Base-by-base conservation (phyloP, 495 filamentous ascomycete genomes). In the Penicillium turbatum region DNA sequence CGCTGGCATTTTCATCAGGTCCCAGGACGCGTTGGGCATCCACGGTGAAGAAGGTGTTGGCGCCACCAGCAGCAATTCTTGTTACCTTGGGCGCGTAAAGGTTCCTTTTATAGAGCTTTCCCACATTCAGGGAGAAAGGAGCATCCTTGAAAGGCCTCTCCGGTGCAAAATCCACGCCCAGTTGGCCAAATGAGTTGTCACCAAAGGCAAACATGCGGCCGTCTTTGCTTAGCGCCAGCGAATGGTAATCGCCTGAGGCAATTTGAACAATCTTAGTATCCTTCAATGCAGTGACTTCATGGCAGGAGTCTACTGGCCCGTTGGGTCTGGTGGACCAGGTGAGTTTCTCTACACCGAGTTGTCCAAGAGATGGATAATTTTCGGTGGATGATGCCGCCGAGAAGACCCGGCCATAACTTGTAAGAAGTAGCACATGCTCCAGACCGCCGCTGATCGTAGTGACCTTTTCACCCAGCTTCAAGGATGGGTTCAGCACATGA, bases 121-220 rank as follows among this genome's bases (percentile, higher is more conserved):
- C 77, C 50, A 90, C 73, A 0, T 86, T 83, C 5, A 97, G 56
- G 0, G 76, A 74, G 5, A 82, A 81, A 1, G 93, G 92, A 0
- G 75, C 75, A 62, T 93, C 89, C 47, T 86, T 72, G 53, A 72
- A 81, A 9, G 82, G 76, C 10, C 79, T 66, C 32, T 84, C 80
- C 0, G 81, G 62, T 44, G 82, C 79, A 40, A 77, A 82, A 42
- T 88, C 80, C 56, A 91, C 82, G 6, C 92, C 92, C 9, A 97
- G 73, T 68, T 97, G 93, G 30, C 93, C 93, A 48, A 79, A 77
- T 0, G 85, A 83, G 67, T 97, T 97, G 64, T 96, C 90, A 17
- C 93, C 93, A 68, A 96, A 98, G 24, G 82, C 75, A 67, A 90
- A 96, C n/a, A 91, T 78, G 21, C 80, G 77, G 34, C 93, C 93